Conservation (phyloP, 2,329 filamentous ascomycete genomes). For the Colletotrichum kahawae region DNA sequence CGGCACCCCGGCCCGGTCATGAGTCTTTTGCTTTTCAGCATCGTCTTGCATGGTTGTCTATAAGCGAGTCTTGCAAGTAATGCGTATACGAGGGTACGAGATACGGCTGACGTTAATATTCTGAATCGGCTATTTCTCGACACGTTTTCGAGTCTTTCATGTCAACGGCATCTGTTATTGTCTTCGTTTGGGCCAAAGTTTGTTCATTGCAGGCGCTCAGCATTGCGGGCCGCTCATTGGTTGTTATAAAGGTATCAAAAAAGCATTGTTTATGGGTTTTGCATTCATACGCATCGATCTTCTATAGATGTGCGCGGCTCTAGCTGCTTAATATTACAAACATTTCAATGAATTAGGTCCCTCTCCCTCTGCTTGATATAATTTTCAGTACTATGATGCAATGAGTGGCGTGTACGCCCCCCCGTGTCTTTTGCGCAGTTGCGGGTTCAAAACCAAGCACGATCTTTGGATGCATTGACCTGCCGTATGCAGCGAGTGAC, state of each 20-base stretch:
- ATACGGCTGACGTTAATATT: neutral
- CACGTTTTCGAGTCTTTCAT: neutral
- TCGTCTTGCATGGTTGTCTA: neutral
- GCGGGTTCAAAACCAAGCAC: neutral
- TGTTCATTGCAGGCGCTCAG: slow-evolving; percentile 1
- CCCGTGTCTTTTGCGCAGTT: neutral
- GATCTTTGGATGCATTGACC: neutral
- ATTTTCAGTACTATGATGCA: neutral
- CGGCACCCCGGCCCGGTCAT: neutral
- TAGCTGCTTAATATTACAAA: neutral
- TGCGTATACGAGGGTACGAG: neutral
- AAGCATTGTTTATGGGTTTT: neutral
- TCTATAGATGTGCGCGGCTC: neutral
- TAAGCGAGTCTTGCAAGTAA: neutral
- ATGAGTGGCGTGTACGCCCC: neutral
- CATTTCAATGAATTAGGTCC: neutral
- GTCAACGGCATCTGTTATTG: neutral
- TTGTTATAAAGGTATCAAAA: neutral
- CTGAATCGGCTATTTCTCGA: neutral
- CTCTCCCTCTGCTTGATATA: neutral
- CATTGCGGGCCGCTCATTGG: neutral
- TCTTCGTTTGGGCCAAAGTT: neutral
- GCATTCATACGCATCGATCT: neutral
- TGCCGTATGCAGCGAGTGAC: neutral
- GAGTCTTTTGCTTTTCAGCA: neutral